Base-by-base conservation (phyloP, 768 basidiomycete species). In the Boletus sp. region DNA sequence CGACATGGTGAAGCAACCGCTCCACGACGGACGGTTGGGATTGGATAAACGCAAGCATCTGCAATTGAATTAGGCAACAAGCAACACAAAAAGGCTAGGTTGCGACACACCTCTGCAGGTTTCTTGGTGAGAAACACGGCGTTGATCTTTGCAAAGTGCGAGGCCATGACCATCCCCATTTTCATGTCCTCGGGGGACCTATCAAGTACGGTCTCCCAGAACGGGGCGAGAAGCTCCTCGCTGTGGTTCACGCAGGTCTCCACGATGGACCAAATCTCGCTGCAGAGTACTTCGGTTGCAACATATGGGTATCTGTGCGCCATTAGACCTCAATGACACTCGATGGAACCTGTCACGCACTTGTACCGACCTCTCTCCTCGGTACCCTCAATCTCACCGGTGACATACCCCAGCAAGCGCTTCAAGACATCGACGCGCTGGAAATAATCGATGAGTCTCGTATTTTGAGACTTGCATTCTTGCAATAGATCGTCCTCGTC, bases 391-490 rank as follows among this genome's bases (percentile, higher is more conserved):
- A 92, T 89, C 74, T 90, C 86, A 40, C 91, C 92, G 3, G 88
- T 89, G 67, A 94, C 91, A 77, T 94, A 94, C 28, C 83, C 89
- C 54, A 94, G 74, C 65, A 95, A 75, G 54, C 85, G 82, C 70
- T 90, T 85, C 48, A 96, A 75, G 47, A 93, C 87, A 70, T 93
- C 91, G 50, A 84, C 78, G 63, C 90, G 79, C 61, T 87, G 87
- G 65, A 95, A 90, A 73, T 93, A 93, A 68, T 92, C 89, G 64
- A 91, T 89, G 49, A 96, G 83, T 56, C 90, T 78, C 40, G 89
- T 89, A 68, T 98, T 98, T 74, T 96, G 90, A 1, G 89, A 81
- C 75, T 98, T 98, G 83, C 94, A 93, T 74, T 98, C 96, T 73
- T 92, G 90, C 54, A 98, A 77, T 45, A 98, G 79, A 71, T 98